Evolutionary conservation across 345 rosid genomes (phyloP).

Genomic region (Clausena lansium): DNA sequence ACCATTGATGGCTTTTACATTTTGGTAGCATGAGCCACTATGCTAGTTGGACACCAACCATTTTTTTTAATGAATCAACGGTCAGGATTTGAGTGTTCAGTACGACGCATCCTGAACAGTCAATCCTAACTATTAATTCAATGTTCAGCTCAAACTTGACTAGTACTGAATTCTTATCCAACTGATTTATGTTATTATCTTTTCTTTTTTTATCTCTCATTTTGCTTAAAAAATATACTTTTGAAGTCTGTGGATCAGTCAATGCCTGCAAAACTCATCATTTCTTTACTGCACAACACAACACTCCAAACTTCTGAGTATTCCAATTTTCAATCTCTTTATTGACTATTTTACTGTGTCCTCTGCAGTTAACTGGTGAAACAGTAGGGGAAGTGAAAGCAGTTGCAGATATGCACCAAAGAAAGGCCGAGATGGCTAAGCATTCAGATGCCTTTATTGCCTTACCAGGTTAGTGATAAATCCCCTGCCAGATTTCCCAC

Average conservation of each 20-base stretch:
- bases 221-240: constrained; percentile 18
- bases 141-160: too few relatives aligned
- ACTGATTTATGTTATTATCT: constrained; percentile 4
- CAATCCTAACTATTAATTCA: too few relatives aligned
- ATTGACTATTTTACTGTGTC: constrained; percentile 23
- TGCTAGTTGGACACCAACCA: background rate
- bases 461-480: constrained; percentile 79
- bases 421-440: constrained; percentile 99
- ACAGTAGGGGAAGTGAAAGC: constrained; percentile 99
- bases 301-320: constrained; percentile 28
- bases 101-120: too few relatives aligned
- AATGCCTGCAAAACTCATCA: constrained; percentile 47
- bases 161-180: too few relatives aligned
- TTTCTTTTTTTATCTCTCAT: background rate
- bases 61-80: too few relatives aligned
- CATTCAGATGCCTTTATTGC: constrained; percentile 99
- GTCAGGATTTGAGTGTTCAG: too few relatives aligned
- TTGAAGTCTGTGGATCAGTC: constrained; percentile 27
- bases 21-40: constrained; percentile 30
- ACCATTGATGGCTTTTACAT: constrained; percentile 11
- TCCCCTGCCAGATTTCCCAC: constrained; percentile 14
- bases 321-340: constrained; percentile 7
- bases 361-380: constrained; percentile 93
- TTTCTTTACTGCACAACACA: constrained; percentile 43
- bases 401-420: constrained; percentile 98